Conservation (phyloP, 2,329 filamentous ascomycete species). For the Pestalotiopsis sp. region DNA sequence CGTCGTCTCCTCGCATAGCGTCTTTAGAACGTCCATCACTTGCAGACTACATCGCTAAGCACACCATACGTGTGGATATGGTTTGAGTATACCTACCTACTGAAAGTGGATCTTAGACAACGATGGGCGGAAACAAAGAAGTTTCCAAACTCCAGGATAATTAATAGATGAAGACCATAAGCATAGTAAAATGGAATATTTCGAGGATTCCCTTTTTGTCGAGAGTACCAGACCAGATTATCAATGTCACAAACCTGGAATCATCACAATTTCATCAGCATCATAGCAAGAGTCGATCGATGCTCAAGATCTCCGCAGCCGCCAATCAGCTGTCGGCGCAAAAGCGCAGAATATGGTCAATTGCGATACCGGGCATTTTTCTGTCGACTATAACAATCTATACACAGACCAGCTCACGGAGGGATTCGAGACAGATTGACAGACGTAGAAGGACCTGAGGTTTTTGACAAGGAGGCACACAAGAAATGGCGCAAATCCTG, state of each 20-base stretch:
- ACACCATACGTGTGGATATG: neutral
- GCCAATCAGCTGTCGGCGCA: neutral
- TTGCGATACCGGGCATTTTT: neutral
- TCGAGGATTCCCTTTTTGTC: neutral
- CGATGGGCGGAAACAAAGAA: neutral
- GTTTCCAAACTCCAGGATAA: neutral
- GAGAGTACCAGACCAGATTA: neutral
- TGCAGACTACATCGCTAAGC: neutral
- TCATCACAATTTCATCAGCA: neutral
- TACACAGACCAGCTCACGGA: neutral
- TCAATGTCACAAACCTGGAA: neutral
- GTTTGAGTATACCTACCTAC: too few relatives aligned
- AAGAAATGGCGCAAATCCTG: conserved; percentile 20
- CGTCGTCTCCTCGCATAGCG: too few relatives aligned
- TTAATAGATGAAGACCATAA: neutral
- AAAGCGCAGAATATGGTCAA: neutral
- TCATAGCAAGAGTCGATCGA: neutral
- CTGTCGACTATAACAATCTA: neutral
- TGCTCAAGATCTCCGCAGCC: neutral
- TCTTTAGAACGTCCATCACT: too few relatives aligned
- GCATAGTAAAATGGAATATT: neutral
- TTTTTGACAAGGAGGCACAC: neutral
- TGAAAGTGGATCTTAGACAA: neutral
- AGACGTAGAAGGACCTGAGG: neutral
- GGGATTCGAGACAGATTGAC: neutral